phyloP scores from a whole-genome alignment of 306 rosid genomes.

The Bauhinia variegata region DNA sequence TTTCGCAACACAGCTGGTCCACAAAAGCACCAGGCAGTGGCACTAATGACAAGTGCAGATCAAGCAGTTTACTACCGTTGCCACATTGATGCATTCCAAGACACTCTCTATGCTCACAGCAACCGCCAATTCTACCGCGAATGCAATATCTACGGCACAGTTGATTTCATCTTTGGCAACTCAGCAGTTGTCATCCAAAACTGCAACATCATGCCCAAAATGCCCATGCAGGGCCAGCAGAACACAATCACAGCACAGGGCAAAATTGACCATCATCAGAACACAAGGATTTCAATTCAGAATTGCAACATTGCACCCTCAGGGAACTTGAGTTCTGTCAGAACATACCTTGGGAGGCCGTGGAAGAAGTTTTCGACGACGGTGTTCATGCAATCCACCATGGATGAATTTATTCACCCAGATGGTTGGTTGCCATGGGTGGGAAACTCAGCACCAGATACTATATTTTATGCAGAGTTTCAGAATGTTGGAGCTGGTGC shows the following conservation, averaged over 20 bases:
- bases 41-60: slow-evolving; percentile 66
- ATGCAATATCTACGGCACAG: slow-evolving; percentile 70
- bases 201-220: slow-evolving; percentile 57
- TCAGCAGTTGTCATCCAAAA: slow-evolving; percentile 66
- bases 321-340: slow-evolving; percentile 52
- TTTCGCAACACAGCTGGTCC: slow-evolving; percentile 74
- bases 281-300: slow-evolving; percentile 71
- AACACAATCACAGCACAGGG: slow-evolving; percentile 90
- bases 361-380: slow-evolving; percentile 91
- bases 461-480: slow-evolving; percentile 72
- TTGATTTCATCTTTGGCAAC: slow-evolving; percentile 82
- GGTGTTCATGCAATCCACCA: slow-evolving; percentile 45
- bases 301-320: slow-evolving; percentile 54
- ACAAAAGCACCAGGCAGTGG: slow-evolving; percentile 79
- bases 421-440: slow-evolving; percentile 84
- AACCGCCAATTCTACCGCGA: slow-evolving; percentile 74
- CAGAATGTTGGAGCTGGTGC: slow-evolving; percentile 70
- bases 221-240: slow-evolving; percentile 60
- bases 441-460: slow-evolving; percentile 69
- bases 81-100: slow-evolving; percentile 64
- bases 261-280: slow-evolving; percentile 68
- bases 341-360: slow-evolving; percentile 78
- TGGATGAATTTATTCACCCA: slow-evolving; percentile 58
- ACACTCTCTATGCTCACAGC: slow-evolving; percentile 61
- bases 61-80: slow-evolving; percentile 68